These are phyloP conservation scores for Lunasporangiospora selenospora DNA, from an alignment of 192 early-diverging fungal species.

Conservation along the genomic window DNA sequence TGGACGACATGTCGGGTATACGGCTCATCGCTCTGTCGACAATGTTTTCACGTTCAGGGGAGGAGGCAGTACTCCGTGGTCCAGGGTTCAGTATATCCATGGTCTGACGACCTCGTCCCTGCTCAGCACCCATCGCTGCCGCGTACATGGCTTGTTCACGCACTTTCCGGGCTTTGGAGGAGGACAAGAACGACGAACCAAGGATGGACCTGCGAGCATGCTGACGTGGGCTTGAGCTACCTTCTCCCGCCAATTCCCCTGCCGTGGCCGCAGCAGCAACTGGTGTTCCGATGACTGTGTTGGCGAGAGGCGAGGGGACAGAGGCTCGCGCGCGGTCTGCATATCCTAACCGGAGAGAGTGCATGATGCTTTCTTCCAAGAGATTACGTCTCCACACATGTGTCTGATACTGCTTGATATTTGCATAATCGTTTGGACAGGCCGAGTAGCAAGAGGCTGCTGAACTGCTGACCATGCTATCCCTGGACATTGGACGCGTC, in stretches of 20 bases:
- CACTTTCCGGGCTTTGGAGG: conserved; percentile 13
- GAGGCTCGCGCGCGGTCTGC: conserved; percentile 21
- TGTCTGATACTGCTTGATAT: conserved; percentile 14
- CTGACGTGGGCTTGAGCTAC: too few relatives aligned
- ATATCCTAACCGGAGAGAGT: conserved; percentile 36
- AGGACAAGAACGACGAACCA: too few relatives aligned
- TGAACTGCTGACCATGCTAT: background rate
- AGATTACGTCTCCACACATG: conserved; percentile 41
- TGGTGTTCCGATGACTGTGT: background rate
- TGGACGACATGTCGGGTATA: too few relatives aligned
- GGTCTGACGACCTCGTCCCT: too few relatives aligned
- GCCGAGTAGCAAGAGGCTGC: background rate
- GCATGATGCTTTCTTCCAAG: conserved; percentile 46
- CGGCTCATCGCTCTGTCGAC: conserved; percentile 16
- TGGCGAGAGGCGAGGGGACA: background rate
- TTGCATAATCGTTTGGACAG: conserved; percentile 21
- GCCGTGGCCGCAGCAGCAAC: background rate
- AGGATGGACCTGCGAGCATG: too few relatives aligned
- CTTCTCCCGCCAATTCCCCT: too few relatives aligned
- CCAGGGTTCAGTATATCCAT: too few relatives aligned
- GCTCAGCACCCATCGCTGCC: conserved; percentile 15
- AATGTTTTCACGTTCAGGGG: too few relatives aligned
- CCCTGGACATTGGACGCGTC: background rate
- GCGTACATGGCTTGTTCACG: conserved; percentile 30
- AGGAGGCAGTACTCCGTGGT: too few relatives aligned